Evolutionary conservation across 345 rosid genomes (phyloP), one percentile per base, ranked within the genome.

Genomic region (Anacardium occidentale): DNA sequence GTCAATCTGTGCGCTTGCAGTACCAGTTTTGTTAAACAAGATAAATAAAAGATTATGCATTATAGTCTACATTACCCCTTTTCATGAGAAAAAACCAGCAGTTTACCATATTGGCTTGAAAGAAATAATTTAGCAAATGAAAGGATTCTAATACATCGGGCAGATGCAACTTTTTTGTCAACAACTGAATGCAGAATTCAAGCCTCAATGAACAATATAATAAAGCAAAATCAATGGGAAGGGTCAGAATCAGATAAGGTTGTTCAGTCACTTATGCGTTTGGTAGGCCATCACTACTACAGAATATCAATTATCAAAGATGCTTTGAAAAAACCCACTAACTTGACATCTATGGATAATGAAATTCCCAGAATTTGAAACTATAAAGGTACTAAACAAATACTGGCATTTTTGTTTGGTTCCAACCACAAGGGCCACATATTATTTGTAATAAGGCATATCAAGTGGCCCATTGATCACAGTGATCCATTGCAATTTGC

Each of bases 201-300:
- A 50, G 18, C 18, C 15, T 50, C n/a, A 17, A 50, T 50, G 15
- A 50, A 50, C 1, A 37, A 37, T 37, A 37, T 37, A 37, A 37
- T 37, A 37, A 1, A 37, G 7, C 8, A 37, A 6, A 37, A 37
- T 37, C 42, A 37, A 37, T 0, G 3, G 53, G 20, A 50, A 18
- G 65, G 47, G 24, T 37, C 26, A 14, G 21, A 37, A 20, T 68
- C 51, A 14, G 62, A 37, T 37, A 55, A 74, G 50, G 58, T 51
- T 50, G 29, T 50, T 24, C 51, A 32, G 40, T 53, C 45, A 50
- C 32, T 21, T 37, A 58, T 58, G 66, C 22, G 56, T 64, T 76
- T 40, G 71, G 75, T 76, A 25, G 24, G 68, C 62, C 72, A 66
- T 59, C 77, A 51, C 66, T 15, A 47, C 66, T 47, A 29, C 7